Evolutionary conservation across 2,329 filamentous ascomycete genomes (phyloP).

Genomic region (Colletotrichum karsti): DNA sequence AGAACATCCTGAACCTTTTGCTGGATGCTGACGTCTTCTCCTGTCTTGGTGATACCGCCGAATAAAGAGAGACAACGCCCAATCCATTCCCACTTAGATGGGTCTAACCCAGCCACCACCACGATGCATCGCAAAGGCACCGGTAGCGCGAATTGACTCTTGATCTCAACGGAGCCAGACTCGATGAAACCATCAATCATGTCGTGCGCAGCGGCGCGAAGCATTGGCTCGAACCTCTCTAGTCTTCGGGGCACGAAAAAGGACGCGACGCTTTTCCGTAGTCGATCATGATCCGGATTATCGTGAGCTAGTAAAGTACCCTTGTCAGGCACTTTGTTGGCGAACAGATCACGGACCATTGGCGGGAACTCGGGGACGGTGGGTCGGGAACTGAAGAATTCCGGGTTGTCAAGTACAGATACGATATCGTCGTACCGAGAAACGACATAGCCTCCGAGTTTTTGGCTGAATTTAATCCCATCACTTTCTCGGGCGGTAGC

Average conservation of each 20-base stretch:
- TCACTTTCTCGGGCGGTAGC: background rate
- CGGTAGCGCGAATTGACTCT: background rate
- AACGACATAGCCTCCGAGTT: background rate
- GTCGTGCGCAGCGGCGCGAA: background rate
- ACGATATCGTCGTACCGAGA: conserved; percentile 3
- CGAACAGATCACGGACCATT: background rate
- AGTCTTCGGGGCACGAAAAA: background rate
- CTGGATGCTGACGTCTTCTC: background rate
- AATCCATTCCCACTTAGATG: background rate
- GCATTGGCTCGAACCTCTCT: background rate
- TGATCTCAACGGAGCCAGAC: background rate
- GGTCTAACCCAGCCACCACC: background rate
- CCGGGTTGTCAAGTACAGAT: background rate
- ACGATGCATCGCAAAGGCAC: background rate
- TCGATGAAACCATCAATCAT: background rate
- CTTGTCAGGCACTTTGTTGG: background rate
- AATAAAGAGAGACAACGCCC: background rate
- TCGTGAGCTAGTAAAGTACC: background rate
- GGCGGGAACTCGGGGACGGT: conserved; percentile 1
- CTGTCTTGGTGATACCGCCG: background rate
- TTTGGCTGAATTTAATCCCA: background rate
- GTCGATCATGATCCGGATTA: background rate
- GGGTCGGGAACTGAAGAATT: background rate
- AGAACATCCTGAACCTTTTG: background rate
- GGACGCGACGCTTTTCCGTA: background rate